Evolutionary conservation across 75 land plant genomes (phyloP).

Genomic region (Picea glauca): DNA sequence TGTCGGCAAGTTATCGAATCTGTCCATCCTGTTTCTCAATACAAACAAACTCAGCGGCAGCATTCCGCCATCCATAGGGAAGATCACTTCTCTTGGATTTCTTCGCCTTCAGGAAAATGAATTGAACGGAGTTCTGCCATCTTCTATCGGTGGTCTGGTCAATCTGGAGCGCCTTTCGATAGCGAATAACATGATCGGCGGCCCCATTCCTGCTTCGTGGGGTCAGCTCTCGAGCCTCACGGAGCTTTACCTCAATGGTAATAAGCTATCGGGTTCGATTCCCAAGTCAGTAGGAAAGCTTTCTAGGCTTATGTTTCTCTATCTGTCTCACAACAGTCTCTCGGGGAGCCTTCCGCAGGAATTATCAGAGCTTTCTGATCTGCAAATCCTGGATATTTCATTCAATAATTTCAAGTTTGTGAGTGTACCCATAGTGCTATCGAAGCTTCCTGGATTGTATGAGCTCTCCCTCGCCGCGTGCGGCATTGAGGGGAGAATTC

Average conservation of each 20-base stretch:
- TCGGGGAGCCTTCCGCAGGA: constrained; percentile 38
- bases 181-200: constrained; percentile 25
- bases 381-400: constrained; percentile 33
- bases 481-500: constrained; percentile 23
- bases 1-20: constrained; percentile 2
- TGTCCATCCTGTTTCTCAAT: constrained; percentile 12
- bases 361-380: constrained; percentile 24
- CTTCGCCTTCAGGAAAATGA: constrained; percentile 26
- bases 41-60: constrained; percentile 28
- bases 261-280: constrained; percentile 34
- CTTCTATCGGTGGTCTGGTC: constrained; percentile 11
- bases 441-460: constrained; percentile 19
- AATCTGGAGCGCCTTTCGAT: constrained; percentile 24
- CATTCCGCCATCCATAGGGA: constrained; percentile 24
- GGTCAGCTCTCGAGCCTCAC: constrained; percentile 19
- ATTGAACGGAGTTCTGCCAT: constrained; percentile 16
- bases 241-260: constrained; percentile 25
- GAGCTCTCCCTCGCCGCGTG: constrained; percentile 23
- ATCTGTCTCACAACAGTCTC: constrained; percentile 26
- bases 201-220: constrained; percentile 26
- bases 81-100: constrained; percentile 11
- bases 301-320: constrained; percentile 15
- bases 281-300: constrained; percentile 37
- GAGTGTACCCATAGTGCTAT: constrained; percentile 16
- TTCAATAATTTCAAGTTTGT: constrained; percentile 28